Evolutionary conservation across 2,329 filamentous ascomycete species (phyloP).

Genomic region (Paracoccidioides brasiliensis): DNA sequence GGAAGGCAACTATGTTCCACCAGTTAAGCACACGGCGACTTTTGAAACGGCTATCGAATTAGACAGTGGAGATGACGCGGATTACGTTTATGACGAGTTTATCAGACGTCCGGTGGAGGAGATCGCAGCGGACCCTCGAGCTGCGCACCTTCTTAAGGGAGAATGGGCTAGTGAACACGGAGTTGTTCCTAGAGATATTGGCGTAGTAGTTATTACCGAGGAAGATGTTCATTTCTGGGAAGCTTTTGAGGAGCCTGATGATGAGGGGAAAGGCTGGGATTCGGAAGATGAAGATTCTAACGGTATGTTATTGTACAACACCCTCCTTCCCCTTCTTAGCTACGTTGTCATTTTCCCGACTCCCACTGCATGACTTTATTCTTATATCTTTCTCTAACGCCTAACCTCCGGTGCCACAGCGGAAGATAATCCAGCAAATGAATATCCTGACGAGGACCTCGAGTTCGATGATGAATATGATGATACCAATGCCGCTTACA

Average conservation of each 20-base stretch:
- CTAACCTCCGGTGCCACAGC: conserved; percentile 18
- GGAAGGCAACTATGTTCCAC: neutral
- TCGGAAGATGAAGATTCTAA: conserved; percentile 52
- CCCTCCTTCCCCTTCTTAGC: neutral
- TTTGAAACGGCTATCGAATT: conserved; percentile 2
- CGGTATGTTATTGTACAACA: conserved; percentile 24
- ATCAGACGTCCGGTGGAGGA: conserved; percentile 35
- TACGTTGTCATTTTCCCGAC: neutral
- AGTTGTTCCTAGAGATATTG: conserved; percentile 22
- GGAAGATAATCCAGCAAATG: conserved; percentile 38
- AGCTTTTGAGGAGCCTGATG: conserved; percentile 40
- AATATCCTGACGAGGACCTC: conserved; percentile 39
- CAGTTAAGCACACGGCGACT: neutral
- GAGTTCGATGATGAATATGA: conserved; percentile 36
- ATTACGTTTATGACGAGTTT: conserved; percentile 52
- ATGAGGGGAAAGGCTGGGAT: conserved; percentile 41
- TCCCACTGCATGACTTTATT: neutral
- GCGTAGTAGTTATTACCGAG: conserved; percentile 30
- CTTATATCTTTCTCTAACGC: neutral
- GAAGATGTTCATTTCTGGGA: conserved; percentile 44
- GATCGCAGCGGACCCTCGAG: conserved; percentile 8
- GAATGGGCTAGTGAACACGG: conserved; percentile 4
- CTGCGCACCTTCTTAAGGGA: conserved; percentile 6
- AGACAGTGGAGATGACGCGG: conserved; percentile 30
- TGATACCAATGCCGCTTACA: conserved; percentile 25